phyloP scores from a whole-genome alignment of 192 early-diverging fungal species.

The Entomortierella beljakovae region DNA sequence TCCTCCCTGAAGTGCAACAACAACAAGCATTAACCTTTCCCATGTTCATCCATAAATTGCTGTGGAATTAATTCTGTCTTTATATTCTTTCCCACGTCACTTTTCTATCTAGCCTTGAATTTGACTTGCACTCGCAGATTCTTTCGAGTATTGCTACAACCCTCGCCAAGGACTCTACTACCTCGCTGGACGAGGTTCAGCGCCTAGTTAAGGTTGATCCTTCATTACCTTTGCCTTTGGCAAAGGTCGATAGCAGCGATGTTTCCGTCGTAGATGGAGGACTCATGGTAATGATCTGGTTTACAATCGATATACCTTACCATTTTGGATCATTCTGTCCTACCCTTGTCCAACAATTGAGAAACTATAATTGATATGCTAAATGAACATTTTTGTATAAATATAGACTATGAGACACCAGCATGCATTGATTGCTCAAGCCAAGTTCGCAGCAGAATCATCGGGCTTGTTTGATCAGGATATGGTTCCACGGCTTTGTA shows the following conservation, averaged over 20 bases:
- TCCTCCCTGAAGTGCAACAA: no score
- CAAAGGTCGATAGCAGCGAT: background rate
- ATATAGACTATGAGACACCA: constrained; percentile 52
- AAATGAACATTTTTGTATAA: background rate
- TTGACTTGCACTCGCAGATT: constrained; percentile 67
- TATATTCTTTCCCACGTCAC: background rate
- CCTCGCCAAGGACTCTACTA: constrained; percentile 58
- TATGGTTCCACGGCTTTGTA: constrained; percentile 47
- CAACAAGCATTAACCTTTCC: no score
- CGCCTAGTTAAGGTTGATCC: constrained; percentile 58
- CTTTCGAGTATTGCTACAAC: constrained; percentile 63
- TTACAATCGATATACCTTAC: no score
- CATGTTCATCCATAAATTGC: no score
- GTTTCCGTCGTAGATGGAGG: constrained; percentile 41
- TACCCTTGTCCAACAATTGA: background rate
- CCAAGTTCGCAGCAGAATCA: constrained; percentile 53
- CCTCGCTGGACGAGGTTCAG: constrained; percentile 57
- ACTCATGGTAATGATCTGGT: constrained; percentile 20
- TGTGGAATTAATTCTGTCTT: no score
- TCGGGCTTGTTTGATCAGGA: constrained; percentile 50
- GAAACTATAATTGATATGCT: background rate
- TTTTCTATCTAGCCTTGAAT: constrained; percentile 66
- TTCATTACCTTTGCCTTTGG: constrained; percentile 13
- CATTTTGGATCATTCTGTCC: no score
- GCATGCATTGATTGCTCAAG: constrained; percentile 48